Percentiles rank a stretch among this genome's conserved stretches.
phyloP scores from a whole-genome alignment of 139 green algal genomes.

The Picochlorum sp. region DNA sequence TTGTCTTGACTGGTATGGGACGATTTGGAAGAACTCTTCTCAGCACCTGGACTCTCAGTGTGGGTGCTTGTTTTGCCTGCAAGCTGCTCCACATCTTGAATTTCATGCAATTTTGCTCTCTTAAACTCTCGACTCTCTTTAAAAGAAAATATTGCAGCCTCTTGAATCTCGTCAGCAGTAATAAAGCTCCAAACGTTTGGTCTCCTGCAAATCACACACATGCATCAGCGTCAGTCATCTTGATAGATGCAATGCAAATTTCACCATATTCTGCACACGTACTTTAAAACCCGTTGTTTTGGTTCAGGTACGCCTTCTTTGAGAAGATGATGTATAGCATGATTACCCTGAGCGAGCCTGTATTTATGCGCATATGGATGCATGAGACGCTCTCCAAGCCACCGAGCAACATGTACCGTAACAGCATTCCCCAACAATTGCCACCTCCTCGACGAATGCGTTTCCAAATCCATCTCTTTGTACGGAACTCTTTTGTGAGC shows the following conservation, averaged over 20 bases:
- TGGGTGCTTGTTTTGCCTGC: no score
- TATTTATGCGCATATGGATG: constrained; percentile 61
- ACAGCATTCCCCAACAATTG: constrained; percentile 75
- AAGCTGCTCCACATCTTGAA: no score
- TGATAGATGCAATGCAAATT: no score
- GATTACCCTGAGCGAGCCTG: constrained; percentile 6
- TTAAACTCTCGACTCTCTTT: background rate
- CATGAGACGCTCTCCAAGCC: constrained; percentile 61
- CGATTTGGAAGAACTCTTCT: no score
- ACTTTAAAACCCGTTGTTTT: background rate
- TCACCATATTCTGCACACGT: no score
- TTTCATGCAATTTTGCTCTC: constrained; percentile 1
- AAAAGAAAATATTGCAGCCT: constrained; percentile 15
- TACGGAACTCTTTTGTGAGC: background rate
- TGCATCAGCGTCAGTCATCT: no score
- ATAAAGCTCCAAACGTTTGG: constrained; percentile 26
- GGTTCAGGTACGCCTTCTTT: constrained; percentile 11
- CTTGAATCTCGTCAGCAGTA: constrained; percentile 16
- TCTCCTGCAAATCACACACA: no score
- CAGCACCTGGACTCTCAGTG: no score
- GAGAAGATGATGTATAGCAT: constrained; percentile 9
- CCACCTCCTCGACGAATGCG: constrained; percentile 37
- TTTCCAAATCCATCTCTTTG: constrained; percentile 41
- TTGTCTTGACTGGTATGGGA: no score
- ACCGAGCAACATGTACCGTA: constrained; percentile 65